A percentile compares a stretch with the other conserved stretches of the same genome.
phyloP scores from a whole-genome alignment of 768 basidiomycete species.

The Termitomyces titanicus region DNA sequence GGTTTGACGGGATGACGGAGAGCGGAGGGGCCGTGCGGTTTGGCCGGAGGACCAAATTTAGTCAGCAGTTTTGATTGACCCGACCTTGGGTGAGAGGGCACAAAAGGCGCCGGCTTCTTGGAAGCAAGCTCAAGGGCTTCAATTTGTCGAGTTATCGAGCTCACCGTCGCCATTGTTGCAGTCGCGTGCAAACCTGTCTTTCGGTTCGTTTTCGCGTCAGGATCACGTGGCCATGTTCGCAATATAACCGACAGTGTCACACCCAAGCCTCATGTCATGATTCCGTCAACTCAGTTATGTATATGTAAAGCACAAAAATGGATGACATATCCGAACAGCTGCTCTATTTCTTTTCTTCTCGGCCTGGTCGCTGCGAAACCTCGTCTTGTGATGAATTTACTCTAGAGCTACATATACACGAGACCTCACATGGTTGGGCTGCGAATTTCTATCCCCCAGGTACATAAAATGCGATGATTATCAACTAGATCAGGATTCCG shows the following conservation, averaged over 20 bases:
- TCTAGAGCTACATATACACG: too few relatives aligned
- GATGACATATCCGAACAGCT: neutral
- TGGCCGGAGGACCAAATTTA: constrained; percentile 60
- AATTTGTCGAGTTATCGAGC: constrained; percentile 65
- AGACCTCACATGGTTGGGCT: neutral
- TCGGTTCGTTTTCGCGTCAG: constrained; percentile 5
- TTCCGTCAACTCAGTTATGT: neutral
- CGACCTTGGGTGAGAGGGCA: constrained; percentile 44
- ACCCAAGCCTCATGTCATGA: neutral
- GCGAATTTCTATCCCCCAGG: neutral
- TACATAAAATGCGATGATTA: neutral
- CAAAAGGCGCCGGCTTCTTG: constrained; percentile 37
- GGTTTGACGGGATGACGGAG: constrained; percentile 35
- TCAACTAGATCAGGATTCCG: constrained; percentile 6
- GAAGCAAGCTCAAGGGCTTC: constrained; percentile 65
- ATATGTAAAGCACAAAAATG: neutral
- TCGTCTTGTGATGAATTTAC: neutral
- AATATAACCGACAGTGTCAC: neutral
- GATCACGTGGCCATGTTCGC: constrained; percentile 8
- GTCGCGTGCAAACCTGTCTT: neutral
- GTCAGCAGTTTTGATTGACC: constrained; percentile 67
- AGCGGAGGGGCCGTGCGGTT: constrained; percentile 38
- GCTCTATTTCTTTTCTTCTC: neutral
- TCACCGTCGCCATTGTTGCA: constrained; percentile 39
- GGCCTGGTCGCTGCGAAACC: neutral